phyloP scores from a whole-genome alignment of 352 stramenopile species.

The Phytophthora citrophthora region DNA sequence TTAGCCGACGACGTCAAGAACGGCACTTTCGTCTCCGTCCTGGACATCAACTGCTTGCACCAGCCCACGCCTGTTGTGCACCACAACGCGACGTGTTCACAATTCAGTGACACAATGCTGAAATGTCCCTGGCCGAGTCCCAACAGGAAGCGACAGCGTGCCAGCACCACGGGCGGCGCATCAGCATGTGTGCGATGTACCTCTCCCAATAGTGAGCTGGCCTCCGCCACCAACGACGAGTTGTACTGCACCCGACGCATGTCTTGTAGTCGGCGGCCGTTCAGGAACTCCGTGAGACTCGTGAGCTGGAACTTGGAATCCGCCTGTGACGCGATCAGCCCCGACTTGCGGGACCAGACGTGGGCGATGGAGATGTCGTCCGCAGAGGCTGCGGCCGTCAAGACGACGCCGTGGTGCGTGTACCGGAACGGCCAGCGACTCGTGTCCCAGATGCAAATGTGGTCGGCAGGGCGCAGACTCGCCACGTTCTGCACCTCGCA shows the following conservation, averaged over 20 bases:
- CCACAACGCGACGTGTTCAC: slow-evolving; percentile 79
- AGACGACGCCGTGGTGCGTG: slow-evolving; percentile 81
- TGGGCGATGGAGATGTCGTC: slow-evolving; percentile 71
- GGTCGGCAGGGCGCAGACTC: slow-evolving; percentile 65
- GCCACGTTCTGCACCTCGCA: slow-evolving; percentile 63
- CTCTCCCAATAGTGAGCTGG: slow-evolving; percentile 64
- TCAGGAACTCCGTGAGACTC: slow-evolving; percentile 74
- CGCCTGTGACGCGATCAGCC: slow-evolving; percentile 62
- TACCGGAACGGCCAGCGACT: slow-evolving; percentile 80
- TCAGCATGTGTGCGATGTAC: slow-evolving; percentile 67
- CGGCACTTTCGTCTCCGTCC: slow-evolving; percentile 52
- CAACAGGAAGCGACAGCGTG: slow-evolving; percentile 70
- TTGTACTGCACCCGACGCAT: slow-evolving; percentile 84
- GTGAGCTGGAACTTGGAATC: slow-evolving; percentile 76
- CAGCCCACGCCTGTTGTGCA: slow-evolving; percentile 78
- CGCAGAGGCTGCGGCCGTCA: slow-evolving; percentile 36
- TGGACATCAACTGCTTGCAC: slow-evolving; percentile 76
- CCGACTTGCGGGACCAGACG: slow-evolving; percentile 69
- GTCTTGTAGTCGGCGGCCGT: slow-evolving; percentile 55
- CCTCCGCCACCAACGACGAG: slow-evolving; percentile 66
- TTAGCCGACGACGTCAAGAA: slow-evolving; percentile 49
- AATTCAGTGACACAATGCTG: slow-evolving; percentile 74
- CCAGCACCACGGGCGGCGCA: slow-evolving; percentile 72
- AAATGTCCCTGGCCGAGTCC: slow-evolving; percentile 75
- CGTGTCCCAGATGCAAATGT: slow-evolving; percentile 85